Percentiles rank a stretch among this genome's conserved stretches.
phyloP scores from a whole-genome alignment of 768 basidiomycete species.

The Auricularia cornea region DNA sequence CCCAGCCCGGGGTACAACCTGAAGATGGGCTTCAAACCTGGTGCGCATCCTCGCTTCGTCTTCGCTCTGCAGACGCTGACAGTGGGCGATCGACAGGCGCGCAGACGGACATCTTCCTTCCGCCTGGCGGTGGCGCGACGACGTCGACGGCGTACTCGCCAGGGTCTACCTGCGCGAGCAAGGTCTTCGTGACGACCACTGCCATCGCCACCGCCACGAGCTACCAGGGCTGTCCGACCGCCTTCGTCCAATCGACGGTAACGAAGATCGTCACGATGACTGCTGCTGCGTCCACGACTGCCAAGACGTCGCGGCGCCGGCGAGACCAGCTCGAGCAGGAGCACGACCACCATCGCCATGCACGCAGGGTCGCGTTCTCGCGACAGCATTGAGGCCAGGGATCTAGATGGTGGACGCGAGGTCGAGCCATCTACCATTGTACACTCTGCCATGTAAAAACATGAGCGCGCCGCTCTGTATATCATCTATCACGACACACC shows the following conservation, averaged over 20 bases:
- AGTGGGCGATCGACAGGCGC: background rate
- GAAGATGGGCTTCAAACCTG: conserved; percentile 1
- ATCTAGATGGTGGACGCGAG: too few species aligned
- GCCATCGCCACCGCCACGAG: background rate
- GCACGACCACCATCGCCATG: too few species aligned
- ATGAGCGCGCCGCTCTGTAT: too few species aligned
- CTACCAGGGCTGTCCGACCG: background rate
- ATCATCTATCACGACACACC: too few species aligned
- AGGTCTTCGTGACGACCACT: background rate
- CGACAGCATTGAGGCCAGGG: too few species aligned
- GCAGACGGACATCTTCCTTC: background rate
- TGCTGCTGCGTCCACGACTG: background rate
- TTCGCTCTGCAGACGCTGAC: background rate
- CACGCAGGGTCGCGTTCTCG: too few species aligned
- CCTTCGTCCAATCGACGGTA: background rate
- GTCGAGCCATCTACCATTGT: too few species aligned
- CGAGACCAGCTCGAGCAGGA: too few species aligned
- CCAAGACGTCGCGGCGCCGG: background rate
- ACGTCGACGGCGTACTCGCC: too few species aligned
- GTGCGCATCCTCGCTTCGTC: background rate
- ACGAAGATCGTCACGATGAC: background rate
- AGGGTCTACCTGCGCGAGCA: too few species aligned
- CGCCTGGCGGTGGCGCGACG: too few species aligned
- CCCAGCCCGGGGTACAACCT: conserved; percentile 1
- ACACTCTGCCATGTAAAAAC: too few species aligned